Evolutionary conservation across 768 basidiomycete genomes (phyloP).

Genomic region (Mycena kentingensis): DNA sequence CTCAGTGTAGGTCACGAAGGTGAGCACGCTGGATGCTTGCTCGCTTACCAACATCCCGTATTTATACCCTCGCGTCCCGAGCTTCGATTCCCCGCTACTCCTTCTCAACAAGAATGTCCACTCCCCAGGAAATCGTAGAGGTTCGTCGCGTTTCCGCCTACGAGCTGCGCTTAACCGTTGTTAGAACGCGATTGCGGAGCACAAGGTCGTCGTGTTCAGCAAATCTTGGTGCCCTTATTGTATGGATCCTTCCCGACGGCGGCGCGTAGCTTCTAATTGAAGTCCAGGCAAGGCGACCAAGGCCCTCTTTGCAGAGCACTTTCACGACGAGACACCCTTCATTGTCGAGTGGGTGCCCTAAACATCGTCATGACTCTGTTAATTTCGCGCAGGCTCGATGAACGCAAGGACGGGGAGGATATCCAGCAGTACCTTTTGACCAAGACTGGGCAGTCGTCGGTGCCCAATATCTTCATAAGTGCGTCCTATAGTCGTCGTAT

Average conservation of each 20-base stretch:
- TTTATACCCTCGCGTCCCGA: conserved; percentile 10
- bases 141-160: neutral
- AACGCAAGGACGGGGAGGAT: conserved; percentile 41
- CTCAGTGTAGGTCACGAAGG: neutral
- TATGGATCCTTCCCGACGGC: too few relatives aligned
- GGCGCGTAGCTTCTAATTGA: too few relatives aligned
- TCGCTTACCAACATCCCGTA: conserved; percentile 20
- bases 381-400: conserved; percentile 42
- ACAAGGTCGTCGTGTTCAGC: conserved; percentile 48
- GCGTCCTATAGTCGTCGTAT: conserved; percentile 21
- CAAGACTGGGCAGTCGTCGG: conserved; percentile 54
- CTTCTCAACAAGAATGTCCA: conserved; percentile 9
- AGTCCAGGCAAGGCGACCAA: too few relatives aligned
- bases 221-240: conserved; percentile 45
- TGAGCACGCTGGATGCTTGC: neutral
- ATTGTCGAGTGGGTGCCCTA: conserved; percentile 36
- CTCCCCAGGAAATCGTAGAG: conserved; percentile 19
- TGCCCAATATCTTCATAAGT: conserved; percentile 66
- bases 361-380: neutral
- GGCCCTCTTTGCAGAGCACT: conserved; percentile 29
- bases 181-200: conserved; percentile 35
- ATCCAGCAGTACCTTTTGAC: conserved; percentile 54
- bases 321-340: conserved; percentile 28
- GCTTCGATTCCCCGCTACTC: conserved; percentile 6
- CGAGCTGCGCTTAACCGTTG: neutral